Base-by-base conservation (phyloP, 805 yeast genomes). In the Starmerella powellii region DNA sequence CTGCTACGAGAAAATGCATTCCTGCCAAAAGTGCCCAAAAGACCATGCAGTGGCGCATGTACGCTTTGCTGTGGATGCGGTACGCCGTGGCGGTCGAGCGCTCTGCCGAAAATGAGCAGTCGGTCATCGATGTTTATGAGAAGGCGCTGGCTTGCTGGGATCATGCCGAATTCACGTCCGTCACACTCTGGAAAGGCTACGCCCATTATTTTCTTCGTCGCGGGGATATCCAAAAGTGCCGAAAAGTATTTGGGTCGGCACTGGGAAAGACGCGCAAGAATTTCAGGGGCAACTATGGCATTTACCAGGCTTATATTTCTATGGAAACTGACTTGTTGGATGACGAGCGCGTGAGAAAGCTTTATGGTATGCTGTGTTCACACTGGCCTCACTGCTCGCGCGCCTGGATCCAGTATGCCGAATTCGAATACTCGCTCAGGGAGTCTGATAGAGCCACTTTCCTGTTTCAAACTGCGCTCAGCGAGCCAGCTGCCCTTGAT, bases 181-280 rank as follows among this genome's bases (percentile, higher is more conserved):
- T 76, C 2, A 78, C 80, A 47, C 53, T 81, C 3, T 87, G 96
- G 96, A 68, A 74, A 5, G 60, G 67, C 49, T 78, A 61, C 58
- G 76, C 83, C 2, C 71, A 82, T 44, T 86, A 80, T 61, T 87
- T 82, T 57, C 59, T 87, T 2, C 68, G 97, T 27, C 73, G 75
- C 23, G 65, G 64, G 5, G 37, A 69, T 40, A 43, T 84, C 2
- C 16, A 58, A 0, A 53, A 56, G 10, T 84, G 87, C 3, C 66
- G 96, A 31, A 79, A 74, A 56, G 59, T 80, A 2, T 59, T 84
- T 20, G 95, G 95, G 0, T 65, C 70, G 38, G 72, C 83, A 0
- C 65, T 88, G 16, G 96, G 94, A 0, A 62, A 67, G 35, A 69
- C 72, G 34, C 50, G 52, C 0, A 78, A 76, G 54, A 42, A 39